phyloP scores from a whole-genome alignment of 129 eudicot species.

The Kitagawia praeruptora region DNA sequence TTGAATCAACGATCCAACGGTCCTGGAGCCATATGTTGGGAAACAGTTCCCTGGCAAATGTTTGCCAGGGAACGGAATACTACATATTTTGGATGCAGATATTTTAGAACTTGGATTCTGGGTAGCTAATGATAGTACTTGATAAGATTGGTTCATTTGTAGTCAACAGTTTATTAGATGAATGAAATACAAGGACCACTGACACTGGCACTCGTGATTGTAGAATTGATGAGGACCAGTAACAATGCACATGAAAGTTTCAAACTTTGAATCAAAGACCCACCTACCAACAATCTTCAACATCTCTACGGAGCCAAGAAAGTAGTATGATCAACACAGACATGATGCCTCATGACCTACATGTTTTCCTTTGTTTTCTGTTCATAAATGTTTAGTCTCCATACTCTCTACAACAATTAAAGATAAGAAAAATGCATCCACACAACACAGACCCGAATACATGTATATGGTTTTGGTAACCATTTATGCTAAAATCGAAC shows the following conservation, averaged over 20 bases:
- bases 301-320: constrained; percentile 15
- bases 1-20: too few relatives aligned
- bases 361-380: constrained; percentile 9
- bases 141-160: neutral
- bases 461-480: too few relatives aligned
- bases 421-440: neutral
- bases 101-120: neutral
- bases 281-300: neutral
- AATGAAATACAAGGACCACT: constrained; percentile 8
- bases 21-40: too few relatives aligned
- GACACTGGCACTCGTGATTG: constrained; percentile 20
- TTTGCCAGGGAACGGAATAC: too few relatives aligned
- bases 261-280: constrained; percentile 17
- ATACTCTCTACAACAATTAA: neutral
- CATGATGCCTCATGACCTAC: constrained; percentile 16
- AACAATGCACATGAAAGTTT: constrained; percentile 27
- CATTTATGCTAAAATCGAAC: too few relatives aligned
- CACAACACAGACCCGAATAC: too few relatives aligned
- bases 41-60: too few relatives aligned
- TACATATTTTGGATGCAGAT: too few relatives aligned
- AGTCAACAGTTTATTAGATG: neutral
- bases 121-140: neutral
- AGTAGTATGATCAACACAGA: neutral
- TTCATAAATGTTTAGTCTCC: neutral
- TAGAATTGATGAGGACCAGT: constrained; percentile 13